Conservation (phyloP, 2,329 filamentous ascomycete genomes). For the Sporothrix sp. region DNA sequence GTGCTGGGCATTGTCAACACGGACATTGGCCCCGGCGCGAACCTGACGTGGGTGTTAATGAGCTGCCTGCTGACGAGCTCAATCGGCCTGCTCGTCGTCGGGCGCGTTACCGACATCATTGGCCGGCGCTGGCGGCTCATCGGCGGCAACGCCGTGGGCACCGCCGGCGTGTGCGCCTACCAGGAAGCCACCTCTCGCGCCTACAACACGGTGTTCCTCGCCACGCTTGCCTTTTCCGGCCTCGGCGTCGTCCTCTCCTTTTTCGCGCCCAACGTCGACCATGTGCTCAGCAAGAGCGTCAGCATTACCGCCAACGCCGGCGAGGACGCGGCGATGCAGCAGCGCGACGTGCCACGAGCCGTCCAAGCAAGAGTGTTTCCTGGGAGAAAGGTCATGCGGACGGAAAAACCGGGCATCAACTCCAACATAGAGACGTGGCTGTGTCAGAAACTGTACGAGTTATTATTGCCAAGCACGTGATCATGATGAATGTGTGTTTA, state of each 20-base stretch:
- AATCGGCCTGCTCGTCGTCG: conserved; percentile 22
- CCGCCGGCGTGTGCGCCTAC: conserved; percentile 27
- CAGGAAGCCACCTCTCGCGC: conserved; percentile 26
- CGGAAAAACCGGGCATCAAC: too few relatives aligned
- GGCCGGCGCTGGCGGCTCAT: conserved; percentile 24
- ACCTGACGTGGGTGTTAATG: conserved; percentile 25
- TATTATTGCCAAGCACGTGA: too few relatives aligned
- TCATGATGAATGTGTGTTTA: too few relatives aligned
- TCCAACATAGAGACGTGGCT: too few relatives aligned
- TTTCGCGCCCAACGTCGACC: conserved; percentile 27
- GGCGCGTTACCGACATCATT: conserved; percentile 23
- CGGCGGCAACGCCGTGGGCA: conserved; percentile 23
- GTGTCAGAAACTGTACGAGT: too few relatives aligned
- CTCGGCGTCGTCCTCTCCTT: conserved; percentile 24
- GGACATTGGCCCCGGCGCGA: conserved; percentile 15
- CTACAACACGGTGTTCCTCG: conserved; percentile 28
- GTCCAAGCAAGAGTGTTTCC: background rate
- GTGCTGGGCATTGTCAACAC: conserved; percentile 14
- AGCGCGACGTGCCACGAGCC: too few relatives aligned
- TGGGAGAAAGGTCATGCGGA: background rate
- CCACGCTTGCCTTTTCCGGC: conserved; percentile 27
- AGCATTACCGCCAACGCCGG: conserved; percentile 2
- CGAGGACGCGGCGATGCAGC: background rate
- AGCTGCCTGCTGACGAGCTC: conserved; percentile 24
- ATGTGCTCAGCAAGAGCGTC: conserved; percentile 21